Base-by-base conservation (phyloP, 2,329 filamentous ascomycete species). In the Colletotrichum abscissum region DNA sequence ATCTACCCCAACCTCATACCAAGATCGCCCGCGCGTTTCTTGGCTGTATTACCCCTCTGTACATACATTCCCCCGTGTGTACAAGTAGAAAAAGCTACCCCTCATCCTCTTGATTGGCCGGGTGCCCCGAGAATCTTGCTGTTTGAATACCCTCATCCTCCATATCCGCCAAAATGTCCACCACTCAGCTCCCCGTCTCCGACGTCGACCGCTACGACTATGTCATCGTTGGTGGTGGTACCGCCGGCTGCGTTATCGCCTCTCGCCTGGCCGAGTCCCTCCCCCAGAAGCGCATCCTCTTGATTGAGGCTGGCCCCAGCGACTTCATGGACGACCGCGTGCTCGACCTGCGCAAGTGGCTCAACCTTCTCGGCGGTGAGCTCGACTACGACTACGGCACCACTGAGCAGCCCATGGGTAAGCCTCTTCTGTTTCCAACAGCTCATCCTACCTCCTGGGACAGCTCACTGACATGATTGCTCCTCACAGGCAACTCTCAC, bases 341-440 rank as follows among this genome's bases (percentile, higher is more conserved):
- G 58, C 89, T 97, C 63, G 92, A 96, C 78, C 89, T 97, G 77
- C 95, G 95, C 80, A 92, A 97, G 84, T 97, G 95, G 95, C 87
- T 97, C 76, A 91, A 89, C 76, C 87, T 98, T 63, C 90, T 98
- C 33, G 95, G 95, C 76, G 94, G 94, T 79, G 92, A 97, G 80
- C 89, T 97, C 74, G 95, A 98, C 85, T 97, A 96, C 83, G 95
- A 97, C 84, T 97, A 97, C 84, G 90, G 90, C 79, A 97, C 95
- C 54, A 94, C 92, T 60, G 94, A 97, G 84, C 95, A 98, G 86
- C 95, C 95, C 76, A 97, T 91, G 86, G 89, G 88, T 89, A 85
- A 78, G 82, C 58, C 82, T 46, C 1, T 22, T 8, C 14, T 35
- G 49, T 26, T 26, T 14, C 8, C 7, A 33, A 4, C 16, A 22